Conservation (phyloP, 352 stramenopile genomes). For the Pythium brachiatum region DNA sequence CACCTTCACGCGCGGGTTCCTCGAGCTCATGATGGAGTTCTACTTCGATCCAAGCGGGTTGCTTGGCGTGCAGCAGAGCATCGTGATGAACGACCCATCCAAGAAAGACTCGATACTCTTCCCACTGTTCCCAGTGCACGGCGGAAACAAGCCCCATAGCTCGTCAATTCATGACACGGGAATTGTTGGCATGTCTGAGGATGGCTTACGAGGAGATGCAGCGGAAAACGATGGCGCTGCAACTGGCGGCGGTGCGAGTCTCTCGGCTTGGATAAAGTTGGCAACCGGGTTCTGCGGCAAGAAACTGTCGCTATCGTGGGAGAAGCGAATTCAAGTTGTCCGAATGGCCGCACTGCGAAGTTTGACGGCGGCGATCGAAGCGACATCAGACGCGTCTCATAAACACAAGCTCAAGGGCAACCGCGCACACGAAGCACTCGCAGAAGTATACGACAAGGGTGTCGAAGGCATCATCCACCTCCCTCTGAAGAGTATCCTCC, state of each 20-base stretch:
- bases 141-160: conserved; percentile 17
- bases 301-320: conserved; percentile 67
- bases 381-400: background rate
- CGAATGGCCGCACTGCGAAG: conserved; percentile 63
- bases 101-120: conserved; percentile 75
- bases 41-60: conserved; percentile 67
- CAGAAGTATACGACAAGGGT: conserved; percentile 22
- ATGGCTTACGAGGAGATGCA: conserved; percentile 33
- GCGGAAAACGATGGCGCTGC: conserved; percentile 2
- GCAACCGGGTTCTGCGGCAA: conserved; percentile 60
- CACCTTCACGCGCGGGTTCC: conserved; percentile 61
- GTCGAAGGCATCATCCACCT: conserved; percentile 48
- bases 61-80: conserved; percentile 69
- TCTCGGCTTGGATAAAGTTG: conserved; percentile 71
- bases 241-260: conserved; percentile 26
- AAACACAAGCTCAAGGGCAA: background rate
- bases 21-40: conserved; percentile 86
- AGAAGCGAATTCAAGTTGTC: conserved; percentile 67
- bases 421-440: background rate
- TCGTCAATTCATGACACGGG: conserved; percentile 44
- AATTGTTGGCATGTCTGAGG: conserved; percentile 40
- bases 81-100: conserved; percentile 83
- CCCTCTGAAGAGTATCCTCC: conserved; percentile 61
- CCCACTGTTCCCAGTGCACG: conserved; percentile 45
- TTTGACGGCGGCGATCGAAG: conserved; percentile 27